Conservation (phyloP, 2,329 filamentous ascomycete genomes). For the Pezicula carpinea region DNA sequence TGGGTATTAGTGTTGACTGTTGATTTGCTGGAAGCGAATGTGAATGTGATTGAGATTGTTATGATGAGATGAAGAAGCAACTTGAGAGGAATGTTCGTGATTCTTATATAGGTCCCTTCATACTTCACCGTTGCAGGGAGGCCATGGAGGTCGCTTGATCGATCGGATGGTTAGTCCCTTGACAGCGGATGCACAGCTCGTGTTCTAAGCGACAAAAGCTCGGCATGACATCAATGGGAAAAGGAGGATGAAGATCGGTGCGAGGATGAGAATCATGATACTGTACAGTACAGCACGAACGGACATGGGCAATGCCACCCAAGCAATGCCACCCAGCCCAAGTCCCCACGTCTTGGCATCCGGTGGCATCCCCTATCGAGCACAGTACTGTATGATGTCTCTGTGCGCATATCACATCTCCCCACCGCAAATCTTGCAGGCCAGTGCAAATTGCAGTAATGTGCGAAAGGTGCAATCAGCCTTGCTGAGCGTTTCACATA, state of each 20-base stretch:
- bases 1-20: neutral
- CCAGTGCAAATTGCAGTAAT: too few relatives aligned
- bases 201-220: neutral
- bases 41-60: too few relatives aligned
- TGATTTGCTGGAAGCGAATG: too few relatives aligned
- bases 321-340: neutral
- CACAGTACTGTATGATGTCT: neutral
- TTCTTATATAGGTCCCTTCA: too few relatives aligned
- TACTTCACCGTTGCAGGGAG: neutral
- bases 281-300: neutral
- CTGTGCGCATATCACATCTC: too few relatives aligned
- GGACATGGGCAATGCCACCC: neutral
- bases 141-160: neutral
- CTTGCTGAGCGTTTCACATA: too few relatives aligned
- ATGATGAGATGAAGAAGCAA: too few relatives aligned
- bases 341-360: neutral
- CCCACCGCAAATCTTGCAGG: neutral
- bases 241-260: neutral
- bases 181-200: too few relatives aligned
- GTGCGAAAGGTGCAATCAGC: too few relatives aligned
- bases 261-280: neutral
- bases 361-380: neutral
- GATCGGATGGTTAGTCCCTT: neutral
- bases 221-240: neutral
- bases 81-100: too few relatives aligned